Evolutionary conservation across 768 basidiomycete genomes (phyloP), one percentile per base, ranked within the genome.

Genomic region (Leccinum longicurvipes): DNA sequence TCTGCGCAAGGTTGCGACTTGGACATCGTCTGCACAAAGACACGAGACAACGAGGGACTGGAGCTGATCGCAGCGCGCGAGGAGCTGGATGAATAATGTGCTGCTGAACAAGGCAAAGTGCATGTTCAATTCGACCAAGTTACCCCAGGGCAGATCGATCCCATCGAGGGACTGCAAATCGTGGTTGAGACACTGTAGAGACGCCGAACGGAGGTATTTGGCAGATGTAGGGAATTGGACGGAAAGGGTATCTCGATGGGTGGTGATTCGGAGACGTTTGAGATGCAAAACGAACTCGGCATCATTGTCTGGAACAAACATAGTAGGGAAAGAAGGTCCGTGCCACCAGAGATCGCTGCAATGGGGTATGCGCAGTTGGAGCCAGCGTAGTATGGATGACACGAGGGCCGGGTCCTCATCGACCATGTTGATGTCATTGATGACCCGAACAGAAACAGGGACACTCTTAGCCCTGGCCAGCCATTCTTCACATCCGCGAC

Each of bases 321-420:
- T 42, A 2, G 54, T 46, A 21, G 60, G 61, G 7, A 72, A 17
- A 28, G 59, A 61, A 10, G 71, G 62, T 0, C 70, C 70, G n/a
- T 71, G 61, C 69, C 67, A 71, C 69, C 71, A 71, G 19, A 71
- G 56, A 47, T 73, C 69, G 8, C 29, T 31, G 44, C 63, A 71
- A 6, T 51, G 62, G n/a, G 45, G 9, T 29, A 71, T 44, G 42
- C 69, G 39, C 2, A 57, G 67, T 6, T 51, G 60, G 14, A 71
- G 61, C 69, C 69, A 71, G 29, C 31, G 50, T 8, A 60, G 44
- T 3, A 57, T 36, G 17, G 58, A 52, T 3, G 58, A 50, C 12
- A 58, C 19, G 2, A 52, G 25, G 3, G 47, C 14, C 0, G 32
- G n/a, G 23, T 67, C 56, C 7, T 55, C 47, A n/a, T 15, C 41